Evolutionary conservation across 2,329 filamentous ascomycete genomes (phyloP).

Genomic region (Aspergillus intermedius): DNA sequence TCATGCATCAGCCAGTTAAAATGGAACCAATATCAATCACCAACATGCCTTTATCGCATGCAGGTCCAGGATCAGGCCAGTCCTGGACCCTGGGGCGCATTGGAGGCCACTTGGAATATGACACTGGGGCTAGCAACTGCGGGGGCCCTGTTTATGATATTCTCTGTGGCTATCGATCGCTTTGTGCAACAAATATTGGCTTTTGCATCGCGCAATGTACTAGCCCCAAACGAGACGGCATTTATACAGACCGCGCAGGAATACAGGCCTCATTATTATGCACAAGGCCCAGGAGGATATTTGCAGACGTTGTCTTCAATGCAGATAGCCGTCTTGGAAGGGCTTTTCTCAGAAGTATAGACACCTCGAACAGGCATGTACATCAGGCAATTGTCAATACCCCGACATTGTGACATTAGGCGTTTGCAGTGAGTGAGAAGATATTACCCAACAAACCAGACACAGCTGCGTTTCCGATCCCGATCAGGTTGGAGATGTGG

Average conservation of each 20-base stretch:
- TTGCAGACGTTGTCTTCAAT: background rate
- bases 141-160: conserved; percentile 19
- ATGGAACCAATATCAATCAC: conserved; percentile 16
- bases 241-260: conserved; percentile 3
- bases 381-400: conserved; percentile 6
- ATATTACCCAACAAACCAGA: conserved; percentile 6
- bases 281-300: no score
- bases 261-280: background rate
- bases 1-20: conserved; percentile 26
- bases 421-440: conserved; percentile 12
- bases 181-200: conserved; percentile 19
- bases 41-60: conserved; percentile 14
- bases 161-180: conserved; percentile 20
- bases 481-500: background rate
- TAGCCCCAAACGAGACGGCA: conserved; percentile 3
- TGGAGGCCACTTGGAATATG: conserved; percentile 14
- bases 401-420: conserved; percentile 11
- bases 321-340: conserved; percentile 1
- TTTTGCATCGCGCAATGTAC: conserved; percentile 5
- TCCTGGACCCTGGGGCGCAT: conserved; percentile 21
- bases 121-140: conserved; percentile 9
- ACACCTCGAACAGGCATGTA: conserved; percentile 6
- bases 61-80: conserved; percentile 23
- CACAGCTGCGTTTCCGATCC: conserved; percentile 5
- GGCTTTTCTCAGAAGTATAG: conserved; percentile 3